Evolutionary conservation across 1,284 basidiomycete genomes (phyloP), one percentile per base, ranked within the genome.

Genomic region (Ceratobasidium theobromae): DNA sequence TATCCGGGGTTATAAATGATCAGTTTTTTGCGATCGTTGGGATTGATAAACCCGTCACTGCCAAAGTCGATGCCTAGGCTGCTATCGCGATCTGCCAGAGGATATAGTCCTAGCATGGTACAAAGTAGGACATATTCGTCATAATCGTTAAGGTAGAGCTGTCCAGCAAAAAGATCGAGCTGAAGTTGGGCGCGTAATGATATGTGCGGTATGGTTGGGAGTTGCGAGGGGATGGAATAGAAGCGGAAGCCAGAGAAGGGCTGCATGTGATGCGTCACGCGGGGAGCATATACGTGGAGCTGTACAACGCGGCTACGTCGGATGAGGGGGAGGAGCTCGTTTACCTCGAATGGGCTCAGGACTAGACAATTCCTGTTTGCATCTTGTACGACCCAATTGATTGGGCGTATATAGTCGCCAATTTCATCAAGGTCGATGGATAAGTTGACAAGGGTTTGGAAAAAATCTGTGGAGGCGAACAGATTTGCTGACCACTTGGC

Each of bases 261-360:
- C 11, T 11, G 6, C 76, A 78, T 80, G 1, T 69, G 71, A 38
- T 74, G 70, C 11, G 72, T 72, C 21, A 76, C 72, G 1, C 79
- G 74, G 0, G 82, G 77, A 0, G 79, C 70, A 68, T 82, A 84
- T 0, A 79, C 33, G 66, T 84, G 81, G 3, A 84, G 73, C 54
- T 72, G 73, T 3, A 81, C 77, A 0, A 54, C 46, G 5, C 66
- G 65, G 70, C 75, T 76, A 21, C 57, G 55, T 45, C 74, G 76
- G 53, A 83, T 80, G 0, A 66, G 25, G 0, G 76, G 76, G 1
- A 84, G 71, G 27, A 84, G 73, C 43, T 67, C 60, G 51, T 83
- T 76, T 43, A 71, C 79, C 66, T 84, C 82, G 57, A 71, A 76
- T 0, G 82, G 80, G 67, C 83, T 84, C 53, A 82, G 54, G 16